These are phyloP conservation scores for Naegleria lovaniensis DNA, from an alignment of 208 protist species.

Conservation along the genomic window DNA sequence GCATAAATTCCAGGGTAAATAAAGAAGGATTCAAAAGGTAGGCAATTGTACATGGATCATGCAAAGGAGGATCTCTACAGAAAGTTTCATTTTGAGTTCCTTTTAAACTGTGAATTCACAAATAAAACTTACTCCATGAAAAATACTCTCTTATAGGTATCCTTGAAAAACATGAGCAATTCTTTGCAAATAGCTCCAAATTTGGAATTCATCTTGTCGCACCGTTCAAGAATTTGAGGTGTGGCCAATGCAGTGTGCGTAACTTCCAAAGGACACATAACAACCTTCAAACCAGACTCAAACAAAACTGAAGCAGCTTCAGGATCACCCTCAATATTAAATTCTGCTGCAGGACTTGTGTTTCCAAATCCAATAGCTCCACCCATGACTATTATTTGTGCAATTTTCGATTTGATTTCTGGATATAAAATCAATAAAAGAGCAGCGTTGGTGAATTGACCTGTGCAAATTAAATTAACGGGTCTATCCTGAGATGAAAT, in stretches of 20 bases:
- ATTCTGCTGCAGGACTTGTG: slow-evolving; percentile 58
- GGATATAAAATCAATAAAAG: slow-evolving; percentile 59
- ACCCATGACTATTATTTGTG: slow-evolving; percentile 69
- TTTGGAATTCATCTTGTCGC: slow-evolving; percentile 38
- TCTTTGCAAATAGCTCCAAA: slow-evolving; percentile 20
- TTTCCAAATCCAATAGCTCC: slow-evolving; percentile 59
- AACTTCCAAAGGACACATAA: slow-evolving; percentile 70
- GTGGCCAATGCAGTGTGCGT: slow-evolving; percentile 64
- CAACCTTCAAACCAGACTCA: slow-evolving; percentile 47
- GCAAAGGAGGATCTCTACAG: slow-evolving; percentile 51
- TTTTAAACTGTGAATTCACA: slow-evolving; percentile 3
- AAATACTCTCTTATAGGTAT: slow-evolving; percentile 16
- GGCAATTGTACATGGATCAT: slow-evolving; percentile 66
- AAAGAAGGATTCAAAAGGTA: slow-evolving; percentile 63
- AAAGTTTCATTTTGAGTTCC: too few species aligned
- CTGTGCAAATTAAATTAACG: slow-evolving; percentile 46
- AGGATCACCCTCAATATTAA: slow-evolving; percentile 65
- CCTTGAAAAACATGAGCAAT: slow-evolving; percentile 9
- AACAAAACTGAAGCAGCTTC: slow-evolving; percentile 69
- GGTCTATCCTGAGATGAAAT: slow-evolving; percentile 4
- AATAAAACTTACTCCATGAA: background rate
- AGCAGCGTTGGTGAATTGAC: slow-evolving; percentile 71
- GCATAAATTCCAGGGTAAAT: slow-evolving; percentile 51
- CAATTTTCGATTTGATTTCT: slow-evolving; percentile 57
- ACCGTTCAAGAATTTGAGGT: slow-evolving; percentile 44